These are phyloP conservation scores for Melampsora americana DNA, from an alignment of 1,284 basidiomycete genomes.

Conservation along the genomic window DNA sequence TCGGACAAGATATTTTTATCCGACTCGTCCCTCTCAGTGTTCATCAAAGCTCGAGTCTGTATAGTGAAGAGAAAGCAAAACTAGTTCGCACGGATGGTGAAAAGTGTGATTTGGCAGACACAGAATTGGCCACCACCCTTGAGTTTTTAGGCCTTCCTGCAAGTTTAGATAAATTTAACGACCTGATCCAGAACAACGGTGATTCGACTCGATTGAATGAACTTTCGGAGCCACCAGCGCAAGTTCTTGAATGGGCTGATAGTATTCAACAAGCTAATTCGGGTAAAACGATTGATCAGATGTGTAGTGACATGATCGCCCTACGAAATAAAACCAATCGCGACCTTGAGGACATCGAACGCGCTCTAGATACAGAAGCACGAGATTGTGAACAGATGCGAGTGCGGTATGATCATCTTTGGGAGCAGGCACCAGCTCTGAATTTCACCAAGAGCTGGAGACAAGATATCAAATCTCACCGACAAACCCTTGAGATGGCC, in stretches of 20 bases:
- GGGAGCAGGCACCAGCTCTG: slow-evolving; percentile 83
- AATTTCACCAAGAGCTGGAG: slow-evolving; percentile 69
- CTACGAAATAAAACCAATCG: slow-evolving; percentile 48
- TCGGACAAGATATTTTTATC: slow-evolving; percentile 86
- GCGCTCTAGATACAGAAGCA: slow-evolving; percentile 56
- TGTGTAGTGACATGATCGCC: slow-evolving; percentile 60
- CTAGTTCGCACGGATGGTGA: slow-evolving; percentile 85
- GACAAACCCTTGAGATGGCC: slow-evolving; percentile 72
- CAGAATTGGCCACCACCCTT: slow-evolving; percentile 72
- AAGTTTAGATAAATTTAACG: slow-evolving; percentile 70
- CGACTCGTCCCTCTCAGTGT: slow-evolving; percentile 87
- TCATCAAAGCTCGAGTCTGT: slow-evolving; percentile 91
- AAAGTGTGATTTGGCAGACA: slow-evolving; percentile 76
- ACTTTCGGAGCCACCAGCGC: slow-evolving; percentile 64
- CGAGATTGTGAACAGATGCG: slow-evolving; percentile 56
- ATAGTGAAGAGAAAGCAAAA: slow-evolving; percentile 98
- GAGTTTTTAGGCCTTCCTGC: slow-evolving; percentile 78
- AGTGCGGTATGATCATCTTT: slow-evolving; percentile 78
- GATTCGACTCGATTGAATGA: slow-evolving; percentile 59
- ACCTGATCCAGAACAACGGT: slow-evolving; percentile 66
- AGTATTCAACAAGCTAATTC: slow-evolving; percentile 69
- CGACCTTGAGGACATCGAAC: slow-evolving; percentile 44
- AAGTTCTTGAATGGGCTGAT: slow-evolving; percentile 72
- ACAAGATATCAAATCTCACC: slow-evolving; percentile 75
- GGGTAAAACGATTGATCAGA: slow-evolving; percentile 64